Conservation (phyloP, 2,329 filamentous ascomycete genomes). For the Davidsoniella neocaledoniae region DNA sequence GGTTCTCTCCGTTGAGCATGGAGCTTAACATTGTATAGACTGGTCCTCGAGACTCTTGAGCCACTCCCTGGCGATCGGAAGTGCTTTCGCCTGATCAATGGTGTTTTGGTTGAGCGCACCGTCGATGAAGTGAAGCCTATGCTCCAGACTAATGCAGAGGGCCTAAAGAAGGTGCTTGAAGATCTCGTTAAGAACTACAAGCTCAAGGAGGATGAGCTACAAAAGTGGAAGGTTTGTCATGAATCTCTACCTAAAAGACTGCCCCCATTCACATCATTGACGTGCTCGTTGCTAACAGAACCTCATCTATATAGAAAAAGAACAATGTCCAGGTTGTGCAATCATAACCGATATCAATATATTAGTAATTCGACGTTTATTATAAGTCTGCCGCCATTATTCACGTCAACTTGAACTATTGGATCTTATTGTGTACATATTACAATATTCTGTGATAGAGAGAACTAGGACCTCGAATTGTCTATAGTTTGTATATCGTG, state of each 20-base stretch:
- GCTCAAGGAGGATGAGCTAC: conserved; percentile 81
- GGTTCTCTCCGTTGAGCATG: not conserved
- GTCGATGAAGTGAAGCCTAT: conserved; percentile 84
- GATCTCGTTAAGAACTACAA: conserved; percentile 96
- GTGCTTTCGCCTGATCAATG: conserved; percentile 98
- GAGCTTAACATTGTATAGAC: conserved; percentile 34
- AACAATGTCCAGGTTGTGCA: conserved; percentile 79
- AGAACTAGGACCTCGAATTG: no score
- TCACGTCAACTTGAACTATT: no score
- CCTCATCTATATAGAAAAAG: conserved; percentile 49
- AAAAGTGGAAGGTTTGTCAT: conserved; percentile 82
- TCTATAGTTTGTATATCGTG: no score
- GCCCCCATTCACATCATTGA: not conserved
- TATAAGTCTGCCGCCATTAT: no score
- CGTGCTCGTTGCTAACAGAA: not conserved
- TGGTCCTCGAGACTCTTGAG: conserved; percentile 81
- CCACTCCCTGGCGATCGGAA: conserved; percentile 75
- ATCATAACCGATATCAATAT: conserved; percentile 31
- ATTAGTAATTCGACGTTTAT: not conserved
- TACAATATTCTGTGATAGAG: no score
- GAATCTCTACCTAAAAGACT: not conserved
- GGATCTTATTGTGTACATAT: no score
- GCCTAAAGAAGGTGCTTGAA: conserved; percentile 82
- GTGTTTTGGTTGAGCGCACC: conserved; percentile 84
- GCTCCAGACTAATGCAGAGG: conserved; percentile 84